Percentiles rank a stretch among this genome's conserved stretches.
phyloP scores from a whole-genome alignment of 139 green algal species.

The Mesostigma viride region DNA sequence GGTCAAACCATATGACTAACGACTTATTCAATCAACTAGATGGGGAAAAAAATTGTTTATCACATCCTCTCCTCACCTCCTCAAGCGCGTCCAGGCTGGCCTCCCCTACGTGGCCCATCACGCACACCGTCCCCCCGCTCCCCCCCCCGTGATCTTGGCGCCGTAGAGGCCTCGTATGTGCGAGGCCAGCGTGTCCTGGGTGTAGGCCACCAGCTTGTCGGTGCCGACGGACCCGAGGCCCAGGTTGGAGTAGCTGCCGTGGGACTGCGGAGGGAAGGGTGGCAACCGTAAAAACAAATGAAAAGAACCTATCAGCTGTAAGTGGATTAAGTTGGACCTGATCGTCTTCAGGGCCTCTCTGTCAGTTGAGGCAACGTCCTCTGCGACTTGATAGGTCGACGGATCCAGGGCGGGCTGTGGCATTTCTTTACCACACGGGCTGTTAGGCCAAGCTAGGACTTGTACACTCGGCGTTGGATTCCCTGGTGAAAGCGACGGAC shows the following conservation, averaged over 20 bases:
- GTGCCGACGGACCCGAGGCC: constrained; percentile 56
- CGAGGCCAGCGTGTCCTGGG: constrained; percentile 29
- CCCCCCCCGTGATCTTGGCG: constrained; percentile 89
- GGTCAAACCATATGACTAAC: too few species aligned
- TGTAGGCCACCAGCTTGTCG: constrained; percentile 56
- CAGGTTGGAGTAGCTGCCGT: constrained; percentile 56
- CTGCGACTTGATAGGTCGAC: not conserved
- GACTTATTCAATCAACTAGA: too few species aligned
- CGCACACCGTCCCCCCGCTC: constrained; percentile 74
- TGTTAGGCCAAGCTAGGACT: not conserved
- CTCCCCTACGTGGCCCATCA: constrained; percentile 39
- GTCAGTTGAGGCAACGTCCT: not conserved
- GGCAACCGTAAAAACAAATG: not conserved
- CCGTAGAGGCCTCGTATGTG: constrained; percentile 55
- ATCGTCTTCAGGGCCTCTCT: not conserved
- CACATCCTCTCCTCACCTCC: not conserved
- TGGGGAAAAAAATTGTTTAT: too few species aligned
- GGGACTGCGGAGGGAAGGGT: constrained; percentile 37
- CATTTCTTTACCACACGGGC: not conserved
- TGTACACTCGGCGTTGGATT: not conserved
- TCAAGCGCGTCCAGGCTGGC: not conserved
- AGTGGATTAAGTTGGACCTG: not conserved
- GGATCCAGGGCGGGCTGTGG: not conserved
- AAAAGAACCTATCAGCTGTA: not conserved
- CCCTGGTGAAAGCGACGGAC: too few species aligned